Conservation (phyloP, 2,329 filamentous ascomycete genomes). For the Colletotrichum sp. region DNA sequence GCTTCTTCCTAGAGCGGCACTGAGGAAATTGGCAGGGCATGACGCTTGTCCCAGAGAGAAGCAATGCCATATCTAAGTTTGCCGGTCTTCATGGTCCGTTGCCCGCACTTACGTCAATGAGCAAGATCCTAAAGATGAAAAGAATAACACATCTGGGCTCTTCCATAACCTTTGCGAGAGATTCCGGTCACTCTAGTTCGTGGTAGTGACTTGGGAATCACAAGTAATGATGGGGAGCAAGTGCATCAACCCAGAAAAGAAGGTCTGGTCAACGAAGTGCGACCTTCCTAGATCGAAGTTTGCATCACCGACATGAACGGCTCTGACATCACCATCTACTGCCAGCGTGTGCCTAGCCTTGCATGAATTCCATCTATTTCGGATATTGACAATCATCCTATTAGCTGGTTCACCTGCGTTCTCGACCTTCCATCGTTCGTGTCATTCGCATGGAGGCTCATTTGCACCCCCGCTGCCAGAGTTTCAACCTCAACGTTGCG, state of each 20-base stretch:
- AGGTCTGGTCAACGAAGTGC: not conserved
- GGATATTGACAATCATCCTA: not conserved
- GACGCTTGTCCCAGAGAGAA: not conserved
- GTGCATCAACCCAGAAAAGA: not conserved
- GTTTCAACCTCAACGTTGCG: not conserved
- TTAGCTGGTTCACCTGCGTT: not conserved
- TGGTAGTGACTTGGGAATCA: not conserved
- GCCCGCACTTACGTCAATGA: accelerated
- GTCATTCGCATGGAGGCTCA: not conserved
- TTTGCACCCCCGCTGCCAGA: accelerated
- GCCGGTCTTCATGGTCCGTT: not conserved
- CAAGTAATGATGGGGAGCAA: not conserved
- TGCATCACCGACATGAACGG: accelerated
- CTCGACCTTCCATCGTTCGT: accelerated
- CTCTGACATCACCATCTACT: accelerated
- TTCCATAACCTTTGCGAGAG: accelerated
- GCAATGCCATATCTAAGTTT: accelerated
- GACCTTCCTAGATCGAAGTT: not conserved
- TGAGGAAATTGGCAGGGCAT: accelerated
- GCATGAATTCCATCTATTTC: no score
- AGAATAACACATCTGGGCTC: not conserved
- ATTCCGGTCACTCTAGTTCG: not conserved
- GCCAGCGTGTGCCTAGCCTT: not conserved
- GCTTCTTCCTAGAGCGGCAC: not conserved
- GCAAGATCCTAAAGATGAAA: accelerated